Evolutionary conservation across 441 rosid genomes (phyloP).

Genomic region (Mallotus japonicus): DNA sequence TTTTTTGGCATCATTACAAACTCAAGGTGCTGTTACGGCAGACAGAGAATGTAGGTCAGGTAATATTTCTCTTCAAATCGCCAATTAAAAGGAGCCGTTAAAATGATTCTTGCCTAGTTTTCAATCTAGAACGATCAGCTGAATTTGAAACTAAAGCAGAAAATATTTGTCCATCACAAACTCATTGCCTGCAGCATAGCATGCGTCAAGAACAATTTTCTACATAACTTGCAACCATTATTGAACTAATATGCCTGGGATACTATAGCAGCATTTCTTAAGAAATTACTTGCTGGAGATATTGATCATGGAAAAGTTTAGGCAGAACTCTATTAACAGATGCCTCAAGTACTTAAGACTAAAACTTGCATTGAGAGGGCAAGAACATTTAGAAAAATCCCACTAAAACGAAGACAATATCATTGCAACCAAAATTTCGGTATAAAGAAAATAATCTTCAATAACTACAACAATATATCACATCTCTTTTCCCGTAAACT

Average conservation of each 20-base stretch:
- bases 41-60: neutral
- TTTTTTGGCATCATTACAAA: neutral
- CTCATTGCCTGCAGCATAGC: neutral
- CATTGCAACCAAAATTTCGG: constrained; percentile 1
- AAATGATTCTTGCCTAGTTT: neutral
- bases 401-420: neutral
- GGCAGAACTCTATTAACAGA: neutral
- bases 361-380: neutral
- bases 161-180: neutral
- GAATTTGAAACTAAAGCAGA: neutral
- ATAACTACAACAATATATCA: neutral
- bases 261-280: neutral
- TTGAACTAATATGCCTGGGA: neutral
- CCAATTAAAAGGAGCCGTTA: neutral
- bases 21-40: constrained; percentile 6
- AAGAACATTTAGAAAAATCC: neutral
- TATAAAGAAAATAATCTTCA: constrained; percentile 3
- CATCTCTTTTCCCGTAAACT: constrained; percentile 1
- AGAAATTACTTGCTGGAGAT: neutral
- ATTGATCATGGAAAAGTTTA: neutral
- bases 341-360: neutral
- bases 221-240: neutral
- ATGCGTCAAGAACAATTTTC: neutral
- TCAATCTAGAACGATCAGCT: neutral
- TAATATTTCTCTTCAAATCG: neutral